Percentiles rank a stretch among this genome's conserved stretches.
Evolutionary conservation across 176 grass and related monocot species (phyloP).

Genomic region (Eragrostis curvula): DNA sequence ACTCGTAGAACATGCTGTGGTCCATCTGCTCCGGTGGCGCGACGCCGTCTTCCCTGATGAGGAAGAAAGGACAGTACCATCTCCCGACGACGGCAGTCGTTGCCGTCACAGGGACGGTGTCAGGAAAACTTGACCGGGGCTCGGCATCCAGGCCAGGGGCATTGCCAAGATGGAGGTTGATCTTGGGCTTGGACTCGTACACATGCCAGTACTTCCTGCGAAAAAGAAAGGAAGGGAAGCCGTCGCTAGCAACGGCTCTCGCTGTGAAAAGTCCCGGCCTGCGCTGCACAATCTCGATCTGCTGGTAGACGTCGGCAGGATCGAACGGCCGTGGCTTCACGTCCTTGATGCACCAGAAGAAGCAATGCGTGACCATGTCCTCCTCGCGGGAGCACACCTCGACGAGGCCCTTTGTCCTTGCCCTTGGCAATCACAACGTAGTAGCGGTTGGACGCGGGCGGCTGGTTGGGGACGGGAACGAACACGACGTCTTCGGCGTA

Average conservation of each 20-base stretch:
- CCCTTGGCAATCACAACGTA: constrained; percentile 54
- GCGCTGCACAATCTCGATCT: constrained; percentile 59
- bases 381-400: constrained; percentile 59
- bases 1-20: no score
- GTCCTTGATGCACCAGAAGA: constrained; percentile 48
- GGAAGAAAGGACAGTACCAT: constrained; percentile 45
- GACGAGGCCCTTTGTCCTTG: constrained; percentile 48
- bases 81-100: constrained; percentile 31
- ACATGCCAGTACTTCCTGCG: constrained; percentile 53
- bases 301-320: constrained; percentile 64
- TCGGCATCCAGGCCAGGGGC: constrained; percentile 37
- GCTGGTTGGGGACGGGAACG: constrained; percentile 65
- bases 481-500: constrained; percentile 54
- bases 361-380: constrained; percentile 52
- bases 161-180: constrained; percentile 46
- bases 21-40: no score
- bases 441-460: constrained; percentile 57
- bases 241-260: no score
- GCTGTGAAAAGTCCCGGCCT: constrained; percentile 47
- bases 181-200: constrained; percentile 36
- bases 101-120: background rate
- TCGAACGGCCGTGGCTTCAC: constrained; percentile 52
- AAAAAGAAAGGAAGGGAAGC: constrained; percentile 42
- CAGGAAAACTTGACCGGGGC: constrained; percentile 4
- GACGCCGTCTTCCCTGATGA: no score